phyloP scores from a whole-genome alignment of 352 stramenopile species.

The Pythium graminicola region DNA sequence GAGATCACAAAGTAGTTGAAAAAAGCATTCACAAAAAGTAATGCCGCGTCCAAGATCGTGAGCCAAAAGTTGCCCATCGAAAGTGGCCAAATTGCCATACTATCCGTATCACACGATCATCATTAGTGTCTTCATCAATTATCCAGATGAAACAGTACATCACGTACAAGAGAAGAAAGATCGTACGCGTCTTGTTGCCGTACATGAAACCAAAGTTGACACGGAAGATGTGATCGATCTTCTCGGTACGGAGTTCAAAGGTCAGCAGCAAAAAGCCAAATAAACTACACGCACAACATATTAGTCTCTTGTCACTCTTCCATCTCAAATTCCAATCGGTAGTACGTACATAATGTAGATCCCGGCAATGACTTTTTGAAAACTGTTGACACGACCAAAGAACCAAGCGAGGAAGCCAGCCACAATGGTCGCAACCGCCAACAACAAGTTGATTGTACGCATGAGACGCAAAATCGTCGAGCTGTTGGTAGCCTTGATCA shows the following conservation, averaged over 20 bases:
- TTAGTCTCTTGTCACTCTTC: neutral
- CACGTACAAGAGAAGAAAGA: conserved; percentile 84
- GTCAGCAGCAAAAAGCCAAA: conserved; percentile 71
- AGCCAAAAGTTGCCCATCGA: conserved; percentile 89
- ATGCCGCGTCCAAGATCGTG: conserved; percentile 79
- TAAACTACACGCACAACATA: conserved; percentile 32
- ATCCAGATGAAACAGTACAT: neutral
- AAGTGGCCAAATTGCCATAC: conserved; percentile 85
- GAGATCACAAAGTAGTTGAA: conserved; percentile 91
- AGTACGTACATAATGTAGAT: conserved; percentile 83
- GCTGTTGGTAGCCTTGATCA: conserved; percentile 80
- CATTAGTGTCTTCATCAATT: neutral
- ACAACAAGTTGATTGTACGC: conserved; percentile 67
- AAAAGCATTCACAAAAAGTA: conserved; percentile 86
- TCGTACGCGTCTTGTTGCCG: conserved; percentile 82
- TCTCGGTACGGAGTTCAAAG: conserved; percentile 82
- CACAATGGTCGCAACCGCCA: conserved; percentile 62
- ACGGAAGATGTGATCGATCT: conserved; percentile 71
- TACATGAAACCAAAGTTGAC: conserved; percentile 90
- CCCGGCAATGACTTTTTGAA: conserved; percentile 76
- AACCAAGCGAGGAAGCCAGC: conserved; percentile 74
- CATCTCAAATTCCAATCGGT: neutral
- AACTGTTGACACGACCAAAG: conserved; percentile 65
- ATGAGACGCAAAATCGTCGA: conserved; percentile 78
- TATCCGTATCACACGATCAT: conserved; percentile 18